These are phyloP conservation scores for Solanum arcanum DNA, from an alignment of 257 asterid genomes.

Conservation along the genomic window DNA sequence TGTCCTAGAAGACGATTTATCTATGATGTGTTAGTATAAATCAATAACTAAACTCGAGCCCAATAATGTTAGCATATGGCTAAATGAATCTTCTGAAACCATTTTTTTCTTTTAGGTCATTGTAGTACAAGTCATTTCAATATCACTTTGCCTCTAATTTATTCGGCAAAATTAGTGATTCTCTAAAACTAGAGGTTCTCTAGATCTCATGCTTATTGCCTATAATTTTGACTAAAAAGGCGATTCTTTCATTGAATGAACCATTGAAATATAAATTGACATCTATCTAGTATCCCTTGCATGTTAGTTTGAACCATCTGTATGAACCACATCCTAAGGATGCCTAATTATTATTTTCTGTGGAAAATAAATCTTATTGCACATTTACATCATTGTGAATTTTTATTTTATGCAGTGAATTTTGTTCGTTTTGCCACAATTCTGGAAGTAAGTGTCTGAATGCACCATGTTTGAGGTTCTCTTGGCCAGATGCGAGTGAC, in stretches of 20 bases:
- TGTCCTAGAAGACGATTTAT: neutral
- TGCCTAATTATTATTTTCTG: neutral
- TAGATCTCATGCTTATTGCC: neutral
- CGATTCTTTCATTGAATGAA: neutral
- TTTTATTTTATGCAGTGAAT: slow-evolving; percentile 41
- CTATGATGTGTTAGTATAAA: neutral
- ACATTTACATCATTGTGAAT: neutral
- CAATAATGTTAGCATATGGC: neutral
- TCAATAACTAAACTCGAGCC: neutral
- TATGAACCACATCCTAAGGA: neutral
- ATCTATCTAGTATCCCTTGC: neutral
- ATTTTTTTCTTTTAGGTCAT: neutral
- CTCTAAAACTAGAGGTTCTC: neutral
- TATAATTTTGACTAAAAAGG: neutral
- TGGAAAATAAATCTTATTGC: neutral
- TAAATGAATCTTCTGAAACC: neutral
- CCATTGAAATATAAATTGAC: neutral
- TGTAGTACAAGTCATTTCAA: neutral
- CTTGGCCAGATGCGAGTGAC: slow-evolving; percentile 38
- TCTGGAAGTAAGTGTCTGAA: slow-evolving; percentile 35
- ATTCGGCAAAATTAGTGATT: neutral
- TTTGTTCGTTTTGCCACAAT: slow-evolving; percentile 50
- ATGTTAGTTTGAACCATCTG: neutral
- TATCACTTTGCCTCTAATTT: neutral
- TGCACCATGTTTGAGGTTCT: slow-evolving; percentile 71